These are phyloP conservation scores for Leccinum disarticulatum DNA, from an alignment of 768 basidiomycete species.

Conservation along the genomic window DNA sequence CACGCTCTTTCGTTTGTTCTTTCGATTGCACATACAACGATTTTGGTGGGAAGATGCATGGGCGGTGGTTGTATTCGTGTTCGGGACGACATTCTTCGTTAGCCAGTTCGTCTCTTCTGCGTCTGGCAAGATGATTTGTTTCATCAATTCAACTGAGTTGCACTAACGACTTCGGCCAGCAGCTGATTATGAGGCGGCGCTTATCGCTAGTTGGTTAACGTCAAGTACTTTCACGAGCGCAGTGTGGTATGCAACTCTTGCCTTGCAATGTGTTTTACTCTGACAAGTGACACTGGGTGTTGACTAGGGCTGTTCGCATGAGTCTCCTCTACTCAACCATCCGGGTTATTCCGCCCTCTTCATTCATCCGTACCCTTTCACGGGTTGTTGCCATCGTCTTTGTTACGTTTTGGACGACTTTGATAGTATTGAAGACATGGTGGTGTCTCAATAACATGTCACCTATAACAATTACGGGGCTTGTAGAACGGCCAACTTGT, in stretches of 20 bases:
- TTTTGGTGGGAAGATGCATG: slow-evolving; percentile 28
- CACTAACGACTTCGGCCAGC: neutral
- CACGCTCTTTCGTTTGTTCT: slow-evolving; percentile 15
- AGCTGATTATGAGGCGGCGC: neutral
- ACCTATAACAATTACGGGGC: neutral
- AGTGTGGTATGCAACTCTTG: neutral
- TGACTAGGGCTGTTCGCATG: neutral
- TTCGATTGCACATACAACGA: slow-evolving; percentile 16
- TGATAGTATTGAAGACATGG: slow-evolving; percentile 1
- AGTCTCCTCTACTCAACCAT: neutral
- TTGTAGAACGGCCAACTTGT: neutral
- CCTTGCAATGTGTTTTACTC: neutral
- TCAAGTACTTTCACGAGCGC: neutral
- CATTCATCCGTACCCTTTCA: neutral
- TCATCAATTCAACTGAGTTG: neutral
- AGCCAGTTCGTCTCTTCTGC: neutral
- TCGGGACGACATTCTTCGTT: neutral
- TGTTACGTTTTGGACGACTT: slow-evolving; percentile 1
- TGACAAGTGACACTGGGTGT: neutral
- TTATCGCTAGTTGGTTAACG: neutral
- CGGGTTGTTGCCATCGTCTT: neutral
- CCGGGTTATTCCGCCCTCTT: neutral
- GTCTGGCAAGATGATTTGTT: neutral
- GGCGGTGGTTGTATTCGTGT: slow-evolving; percentile 11
- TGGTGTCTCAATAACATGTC: neutral